Evolutionary conservation across 495 filamentous ascomycete genomes (phyloP).

Genomic region (Penicillium samsonianum): DNA sequence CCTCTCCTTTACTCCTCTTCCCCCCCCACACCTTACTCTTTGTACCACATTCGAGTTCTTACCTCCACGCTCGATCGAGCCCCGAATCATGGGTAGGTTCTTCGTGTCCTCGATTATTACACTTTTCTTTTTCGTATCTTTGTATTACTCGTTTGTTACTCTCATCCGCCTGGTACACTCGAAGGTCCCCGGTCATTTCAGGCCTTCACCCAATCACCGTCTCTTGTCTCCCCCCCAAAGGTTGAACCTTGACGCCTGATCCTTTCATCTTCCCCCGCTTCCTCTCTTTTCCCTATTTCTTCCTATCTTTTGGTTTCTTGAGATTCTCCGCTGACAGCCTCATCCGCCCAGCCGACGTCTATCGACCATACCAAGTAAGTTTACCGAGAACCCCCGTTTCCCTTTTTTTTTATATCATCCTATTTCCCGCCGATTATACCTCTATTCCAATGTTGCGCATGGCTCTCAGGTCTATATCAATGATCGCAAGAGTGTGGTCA

Average conservation of each 20-base stretch:
- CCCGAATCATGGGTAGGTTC: constrained; percentile 35
- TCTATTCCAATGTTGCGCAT: constrained; percentile 1
- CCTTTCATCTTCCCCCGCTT: constrained; percentile 28
- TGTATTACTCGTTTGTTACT: constrained; percentile 30
- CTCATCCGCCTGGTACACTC: constrained; percentile 27
- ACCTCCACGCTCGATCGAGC: constrained; percentile 12
- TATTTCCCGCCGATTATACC: constrained; percentile 4
- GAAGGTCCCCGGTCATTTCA: constrained; percentile 26
- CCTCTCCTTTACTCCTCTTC: constrained; percentile 17
- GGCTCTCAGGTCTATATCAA: not conserved
- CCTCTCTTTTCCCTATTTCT: constrained; percentile 22
- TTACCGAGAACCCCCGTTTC: constrained; percentile 1
- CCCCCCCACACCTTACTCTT: constrained; percentile 9
- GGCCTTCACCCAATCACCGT: constrained; percentile 25
- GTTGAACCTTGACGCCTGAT: constrained; percentile 32
- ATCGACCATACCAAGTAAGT: constrained; percentile 59
- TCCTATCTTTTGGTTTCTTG: constrained; percentile 29
- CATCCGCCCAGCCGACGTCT: constrained; percentile 50
- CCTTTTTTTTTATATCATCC: constrained; percentile 1
- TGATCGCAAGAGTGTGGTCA: constrained; percentile 27
- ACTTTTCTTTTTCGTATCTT: constrained; percentile 21
- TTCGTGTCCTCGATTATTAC: constrained; percentile 14
- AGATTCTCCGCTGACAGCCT: constrained; percentile 20
- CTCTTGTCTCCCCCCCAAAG: constrained; percentile 16
- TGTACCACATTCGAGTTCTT: constrained; percentile 11